Evolutionary conservation across 192 early-diverging fungal species (phyloP).

Genomic region (Allomyces javanicus): DNA sequence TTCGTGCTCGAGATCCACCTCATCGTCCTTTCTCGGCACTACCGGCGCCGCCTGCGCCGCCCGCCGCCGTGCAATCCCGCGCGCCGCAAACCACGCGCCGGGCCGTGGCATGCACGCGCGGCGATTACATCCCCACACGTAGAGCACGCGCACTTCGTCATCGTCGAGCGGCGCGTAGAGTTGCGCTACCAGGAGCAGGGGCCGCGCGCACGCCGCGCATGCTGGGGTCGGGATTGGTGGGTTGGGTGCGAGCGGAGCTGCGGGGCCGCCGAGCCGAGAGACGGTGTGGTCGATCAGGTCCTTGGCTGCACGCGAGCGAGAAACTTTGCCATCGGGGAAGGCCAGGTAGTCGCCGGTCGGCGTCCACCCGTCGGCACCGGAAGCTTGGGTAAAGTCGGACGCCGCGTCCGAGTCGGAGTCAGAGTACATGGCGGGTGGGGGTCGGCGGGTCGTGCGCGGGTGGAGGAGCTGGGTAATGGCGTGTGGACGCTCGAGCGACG

Average conservation of each 20-base stretch:
- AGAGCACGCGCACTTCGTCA: conserved; percentile 49
- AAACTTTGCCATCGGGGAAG: conserved; percentile 8
- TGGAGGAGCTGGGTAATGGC: too few relatives aligned
- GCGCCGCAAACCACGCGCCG: not conserved
- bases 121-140: conserved; percentile 62
- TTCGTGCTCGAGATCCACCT: too few relatives aligned
- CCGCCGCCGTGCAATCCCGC: not conserved
- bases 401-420: conserved; percentile 11
- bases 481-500: too few relatives aligned
- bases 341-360: conserved; percentile 17
- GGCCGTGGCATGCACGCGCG: conserved; percentile 38
- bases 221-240: conserved; percentile 6
- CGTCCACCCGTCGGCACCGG: conserved; percentile 14
- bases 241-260: conserved; percentile 7
- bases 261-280: not conserved
- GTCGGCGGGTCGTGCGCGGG: too few relatives aligned
- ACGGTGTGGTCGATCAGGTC: not conserved
- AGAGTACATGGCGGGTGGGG: conserved; percentile 4
- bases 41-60: not conserved
- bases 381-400: conserved; percentile 5
- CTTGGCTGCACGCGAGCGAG: not conserved
- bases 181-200: conserved; percentile 51
- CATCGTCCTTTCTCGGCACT: not conserved
- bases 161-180: conserved; percentile 50
- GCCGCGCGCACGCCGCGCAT: conserved; percentile 35